phyloP scores from a whole-genome alignment of 129 eudicot species.

The Gnaphalium uliginosum region DNA sequence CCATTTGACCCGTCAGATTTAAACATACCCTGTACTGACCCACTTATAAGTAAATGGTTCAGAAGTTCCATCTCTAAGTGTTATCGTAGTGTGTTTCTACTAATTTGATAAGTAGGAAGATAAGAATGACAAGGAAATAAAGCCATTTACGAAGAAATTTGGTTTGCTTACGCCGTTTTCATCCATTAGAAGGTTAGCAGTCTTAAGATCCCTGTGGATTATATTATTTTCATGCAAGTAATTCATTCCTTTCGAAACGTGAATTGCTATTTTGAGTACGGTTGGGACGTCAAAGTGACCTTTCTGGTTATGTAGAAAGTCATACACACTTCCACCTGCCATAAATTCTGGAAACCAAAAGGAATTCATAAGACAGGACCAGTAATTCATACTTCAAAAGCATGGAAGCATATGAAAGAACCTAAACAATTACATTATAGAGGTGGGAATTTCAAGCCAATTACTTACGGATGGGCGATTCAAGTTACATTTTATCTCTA shows the following conservation, averaged over 20 bases:
- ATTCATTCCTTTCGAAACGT: slow-evolving; percentile 89
- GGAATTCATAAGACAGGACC: not conserved
- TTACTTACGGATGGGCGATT: too few relatives aligned
- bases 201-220: slow-evolving; percentile 87
- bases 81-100: not conserved
- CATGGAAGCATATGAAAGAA: not conserved
- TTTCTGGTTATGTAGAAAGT: slow-evolving; percentile 69
- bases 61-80: not conserved
- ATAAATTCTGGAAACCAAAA: slow-evolving; percentile 61
- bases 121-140: not conserved
- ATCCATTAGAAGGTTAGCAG: slow-evolving; percentile 91
- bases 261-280: slow-evolving; percentile 64
- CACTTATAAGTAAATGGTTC: not conserved
- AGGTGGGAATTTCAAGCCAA: too few relatives aligned
- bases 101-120: not conserved
- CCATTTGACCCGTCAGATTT: not conserved
- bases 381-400: slow-evolving; percentile 6
- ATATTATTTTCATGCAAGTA: slow-evolving; percentile 84
- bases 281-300: slow-evolving; percentile 68
- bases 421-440: too few relatives aligned
- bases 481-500: too few relatives aligned
- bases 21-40: not conserved
- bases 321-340: slow-evolving; percentile 89
- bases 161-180: slow-evolving; percentile 68
- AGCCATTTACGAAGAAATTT: slow-evolving; percentile 6